Percentiles rank a stretch among this genome's conserved stretches.
Conservation (phyloP, 2,329 filamentous ascomycete genomes). For the Torrubiella hemipterigena region DNA sequence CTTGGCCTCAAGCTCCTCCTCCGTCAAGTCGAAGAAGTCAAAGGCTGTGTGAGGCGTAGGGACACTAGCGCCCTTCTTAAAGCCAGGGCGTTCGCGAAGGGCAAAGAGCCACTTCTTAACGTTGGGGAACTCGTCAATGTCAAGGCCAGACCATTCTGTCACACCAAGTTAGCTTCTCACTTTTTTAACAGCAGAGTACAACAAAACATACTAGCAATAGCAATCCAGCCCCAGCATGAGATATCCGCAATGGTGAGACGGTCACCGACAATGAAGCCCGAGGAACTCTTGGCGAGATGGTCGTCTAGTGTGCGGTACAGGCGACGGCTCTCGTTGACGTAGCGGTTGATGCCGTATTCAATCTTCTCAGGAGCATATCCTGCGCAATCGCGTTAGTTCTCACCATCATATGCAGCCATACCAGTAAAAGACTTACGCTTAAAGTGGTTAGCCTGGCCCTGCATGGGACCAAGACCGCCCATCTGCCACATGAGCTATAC, state of each 20-base stretch:
- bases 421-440: slow-evolving; percentile 32
- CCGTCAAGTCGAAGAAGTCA: slow-evolving; percentile 26
- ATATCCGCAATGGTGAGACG: slow-evolving; percentile 69
- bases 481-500: slow-evolving; percentile 58
- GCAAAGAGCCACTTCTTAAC: slow-evolving; percentile 67
- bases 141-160: slow-evolving; percentile 28
- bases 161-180: slow-evolving; percentile 2
- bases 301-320: slow-evolving; percentile 69
- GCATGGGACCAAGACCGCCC: slow-evolving; percentile 71
- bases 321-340: slow-evolving; percentile 72
- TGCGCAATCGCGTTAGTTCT: slow-evolving; percentile 15
- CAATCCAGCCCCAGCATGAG: slow-evolving; percentile 68
- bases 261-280: slow-evolving; percentile 54
- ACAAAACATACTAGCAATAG: slow-evolving; percentile 27
- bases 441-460: slow-evolving; percentile 75
- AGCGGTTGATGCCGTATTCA: slow-evolving; percentile 70
- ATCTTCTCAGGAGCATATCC: slow-evolving; percentile 73
- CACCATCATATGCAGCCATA: background rate
- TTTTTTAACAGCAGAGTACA: background rate
- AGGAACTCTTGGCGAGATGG: slow-evolving; percentile 46
- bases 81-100: slow-evolving; percentile 55
- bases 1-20: slow-evolving; percentile 43
- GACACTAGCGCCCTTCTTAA: slow-evolving; percentile 66
- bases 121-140: slow-evolving; percentile 63
- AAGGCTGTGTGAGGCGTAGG: slow-evolving; percentile 54